These are phyloP conservation scores for Tolypocladium album DNA, from an alignment of 2,329 filamentous ascomycete genomes.

Conservation along the genomic window DNA sequence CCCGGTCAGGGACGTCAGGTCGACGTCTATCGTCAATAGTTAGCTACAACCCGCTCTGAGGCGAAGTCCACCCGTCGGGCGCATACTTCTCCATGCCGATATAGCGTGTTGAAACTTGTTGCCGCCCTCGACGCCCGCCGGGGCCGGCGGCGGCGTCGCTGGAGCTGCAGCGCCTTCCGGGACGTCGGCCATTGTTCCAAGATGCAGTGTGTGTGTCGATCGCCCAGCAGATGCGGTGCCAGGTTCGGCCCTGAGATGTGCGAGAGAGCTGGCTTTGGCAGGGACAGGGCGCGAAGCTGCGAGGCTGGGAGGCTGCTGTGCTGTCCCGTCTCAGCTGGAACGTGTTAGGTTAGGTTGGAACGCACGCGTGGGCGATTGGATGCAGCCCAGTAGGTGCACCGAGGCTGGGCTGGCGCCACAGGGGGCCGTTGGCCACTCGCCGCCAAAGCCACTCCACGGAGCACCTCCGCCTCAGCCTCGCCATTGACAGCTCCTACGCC, in stretches of 20 bases:
- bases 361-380: background rate
- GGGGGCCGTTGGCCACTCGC: background rate
- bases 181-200: conserved; percentile 19
- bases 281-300: background rate
- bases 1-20: conserved; percentile 73
- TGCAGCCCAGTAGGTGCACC: background rate
- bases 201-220: conserved; percentile 3
- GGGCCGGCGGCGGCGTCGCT: conserved; percentile 13
- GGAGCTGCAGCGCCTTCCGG: conserved; percentile 17
- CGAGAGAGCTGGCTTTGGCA: background rate
- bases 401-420: conserved; percentile 2
- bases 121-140: conserved; percentile 39
- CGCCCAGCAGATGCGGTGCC: conserved; percentile 4
- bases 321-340: background rate
- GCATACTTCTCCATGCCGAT: conserved; percentile 83
- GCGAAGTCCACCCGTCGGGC: background rate
- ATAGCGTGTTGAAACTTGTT: conserved; percentile 98
- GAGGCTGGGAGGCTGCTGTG: background rate
- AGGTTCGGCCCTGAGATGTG: background rate
- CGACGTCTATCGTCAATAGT: conserved; percentile 53
- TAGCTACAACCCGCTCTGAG: conserved; percentile 5
- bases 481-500: background rate
- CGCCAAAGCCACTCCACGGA: background rate
- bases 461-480: background rate
- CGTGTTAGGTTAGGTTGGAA: background rate